Evolutionary conservation across 176 grass and related monocot species (phyloP), one percentile per base, ranked within the genome.

Genomic region (Alloteropsis semialata): DNA sequence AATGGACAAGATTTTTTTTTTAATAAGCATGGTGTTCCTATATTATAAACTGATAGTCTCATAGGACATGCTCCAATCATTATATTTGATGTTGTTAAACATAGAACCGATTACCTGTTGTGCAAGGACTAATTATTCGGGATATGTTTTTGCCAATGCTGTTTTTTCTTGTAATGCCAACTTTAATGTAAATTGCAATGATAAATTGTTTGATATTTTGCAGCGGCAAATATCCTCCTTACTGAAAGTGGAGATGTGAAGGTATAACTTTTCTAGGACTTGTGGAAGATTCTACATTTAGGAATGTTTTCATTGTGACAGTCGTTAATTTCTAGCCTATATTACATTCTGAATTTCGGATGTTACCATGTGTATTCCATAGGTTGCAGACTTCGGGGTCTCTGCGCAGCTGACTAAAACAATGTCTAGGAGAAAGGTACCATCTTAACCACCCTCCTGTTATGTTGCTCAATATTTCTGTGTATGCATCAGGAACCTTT

Each of bases 391-490:
- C 69, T 99, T 99, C 7, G 97, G 97, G 84, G 97, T 99, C 87
- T 99, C 97, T 59, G 97, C 91, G 81, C 93, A 99, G 85, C 86
- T 99, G 77, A 99, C 97, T 58, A 99, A 96, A 89, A 99, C 97
- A 87, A 99, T 99, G 91, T 99, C 97, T 84, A 90, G 97, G 80
- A 99, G 97, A 84, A 99, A 99, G 97, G 97, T 99, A 90, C 32
- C 42, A 15, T 60, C 43, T 87, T 85, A 76, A 70, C 17, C 10
- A 59, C 80, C 43, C 15, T 75, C 44, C 30, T 65, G 30, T 66
- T 39, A 73, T 41, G 29, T 63, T 54, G 65, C 45, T 82, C 28
- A 58, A 50, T 60, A n/a, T 85, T 64, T 65, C 68, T 74, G 25
- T 21, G 30, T 82, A 81, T 69, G 66, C 44, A 45, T 41, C 21